A percentile compares a stretch with the other conserved stretches of the same genome.
Conservation (phyloP, 371 early-diverging fungal species). For the Syncephalastrum racemosum region DNA sequence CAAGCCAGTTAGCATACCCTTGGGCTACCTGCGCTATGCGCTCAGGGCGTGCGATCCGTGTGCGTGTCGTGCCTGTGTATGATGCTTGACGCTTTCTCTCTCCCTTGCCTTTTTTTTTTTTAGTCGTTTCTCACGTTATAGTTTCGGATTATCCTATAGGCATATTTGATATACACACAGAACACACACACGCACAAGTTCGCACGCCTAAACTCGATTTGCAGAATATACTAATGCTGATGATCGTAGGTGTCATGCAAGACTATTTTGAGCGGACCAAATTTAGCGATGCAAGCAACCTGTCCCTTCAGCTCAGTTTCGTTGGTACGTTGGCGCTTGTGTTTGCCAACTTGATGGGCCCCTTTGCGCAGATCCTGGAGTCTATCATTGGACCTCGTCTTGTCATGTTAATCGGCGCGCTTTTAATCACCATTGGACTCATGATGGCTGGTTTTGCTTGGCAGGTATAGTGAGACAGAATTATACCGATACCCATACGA, state of each 20-base stretch:
- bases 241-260: slow-evolving; percentile 31
- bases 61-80: too few species aligned
- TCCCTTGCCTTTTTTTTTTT: too few species aligned
- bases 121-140: too few species aligned
- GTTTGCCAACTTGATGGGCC: slow-evolving; percentile 32
- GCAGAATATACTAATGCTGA: too few species aligned
- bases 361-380: slow-evolving; percentile 25
- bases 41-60: too few species aligned
- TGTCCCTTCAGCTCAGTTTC: slow-evolving; percentile 23
- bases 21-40: too few species aligned
- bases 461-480: slow-evolving; percentile 3
- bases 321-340: slow-evolving; percentile 34
- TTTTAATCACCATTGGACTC: slow-evolving; percentile 23
- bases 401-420: slow-evolving; percentile 23
- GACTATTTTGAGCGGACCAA: slow-evolving; percentile 22
- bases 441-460: slow-evolving; percentile 33
- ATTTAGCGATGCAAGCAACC: slow-evolving; percentile 16
- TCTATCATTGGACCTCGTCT: slow-evolving; percentile 20
- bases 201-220: too few species aligned
- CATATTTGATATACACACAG: too few species aligned
- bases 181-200: too few species aligned
- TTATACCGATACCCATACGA: background rate
- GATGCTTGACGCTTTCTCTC: too few species aligned
- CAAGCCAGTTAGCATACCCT: too few species aligned
- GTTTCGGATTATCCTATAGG: too few species aligned